Conservation (phyloP, 2,329 filamentous ascomycete species). For the Venturia nashicola region DNA sequence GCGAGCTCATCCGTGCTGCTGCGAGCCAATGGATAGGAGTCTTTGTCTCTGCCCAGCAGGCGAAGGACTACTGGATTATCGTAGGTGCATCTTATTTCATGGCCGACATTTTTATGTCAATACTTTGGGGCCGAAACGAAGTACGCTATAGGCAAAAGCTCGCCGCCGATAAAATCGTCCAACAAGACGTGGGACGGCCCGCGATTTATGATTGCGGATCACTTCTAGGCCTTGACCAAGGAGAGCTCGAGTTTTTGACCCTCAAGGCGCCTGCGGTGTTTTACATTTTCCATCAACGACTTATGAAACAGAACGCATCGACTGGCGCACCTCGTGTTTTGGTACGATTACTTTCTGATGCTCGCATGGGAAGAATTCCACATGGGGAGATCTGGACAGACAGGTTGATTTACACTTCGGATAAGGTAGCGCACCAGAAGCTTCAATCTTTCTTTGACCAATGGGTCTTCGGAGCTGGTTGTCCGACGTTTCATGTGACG, state of each 20-base stretch:
- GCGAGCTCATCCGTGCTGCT: conserved; percentile 69
- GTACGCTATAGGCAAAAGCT: conserved; percentile 83
- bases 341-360: conserved; percentile 72
- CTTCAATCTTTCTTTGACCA: conserved; percentile 88
- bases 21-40: conserved; percentile 92
- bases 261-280: conserved; percentile 85
- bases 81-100: conserved; percentile 89
- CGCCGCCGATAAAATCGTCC: conserved; percentile 68
- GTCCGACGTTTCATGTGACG: conserved; percentile 72
- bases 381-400: conserved; percentile 61
- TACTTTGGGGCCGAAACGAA: conserved; percentile 86
- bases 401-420: conserved; percentile 70
- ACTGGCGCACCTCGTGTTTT: conserved; percentile 76
- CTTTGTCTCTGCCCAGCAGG: conserved; percentile 73
- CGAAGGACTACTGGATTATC: conserved; percentile 76
- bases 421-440: conserved; percentile 77
- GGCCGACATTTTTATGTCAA: conserved; percentile 84
- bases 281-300: conserved; percentile 82
- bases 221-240: conserved; percentile 64
- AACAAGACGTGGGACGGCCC: conserved; percentile 69
- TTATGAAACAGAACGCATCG: conserved; percentile 79
- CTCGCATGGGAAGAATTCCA: conserved; percentile 65
- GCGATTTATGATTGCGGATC: conserved; percentile 72
- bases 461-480: conserved; percentile 82
- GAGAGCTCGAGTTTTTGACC: conserved; percentile 81